Percentiles rank a stretch among this genome's conserved stretches.
phyloP scores from a whole-genome alignment of 2,329 filamentous ascomycete species.

The Pseudogymnoascus sp. region DNA sequence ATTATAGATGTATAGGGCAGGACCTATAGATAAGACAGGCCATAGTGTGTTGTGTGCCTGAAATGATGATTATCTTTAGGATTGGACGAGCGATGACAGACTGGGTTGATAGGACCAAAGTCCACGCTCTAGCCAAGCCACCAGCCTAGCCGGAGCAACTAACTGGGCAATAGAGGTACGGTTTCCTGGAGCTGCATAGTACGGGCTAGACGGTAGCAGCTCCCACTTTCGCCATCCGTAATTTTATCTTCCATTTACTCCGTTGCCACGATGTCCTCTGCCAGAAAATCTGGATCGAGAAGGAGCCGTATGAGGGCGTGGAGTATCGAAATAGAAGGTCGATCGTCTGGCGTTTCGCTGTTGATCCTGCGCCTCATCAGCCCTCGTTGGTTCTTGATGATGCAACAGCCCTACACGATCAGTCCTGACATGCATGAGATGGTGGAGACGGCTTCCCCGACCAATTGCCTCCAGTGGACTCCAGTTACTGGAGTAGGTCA shows the following conservation, averaged over 20 bases:
- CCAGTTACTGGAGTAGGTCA: neutral
- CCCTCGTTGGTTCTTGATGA: neutral
- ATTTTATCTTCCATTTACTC: neutral
- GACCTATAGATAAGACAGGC: neutral
- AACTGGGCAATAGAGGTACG: constrained; percentile 1
- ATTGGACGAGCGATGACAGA: constrained; percentile 6
- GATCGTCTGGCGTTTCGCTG: neutral
- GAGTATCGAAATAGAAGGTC: neutral
- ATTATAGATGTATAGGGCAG: constrained; percentile 3
- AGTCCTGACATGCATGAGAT: constrained; percentile 5
- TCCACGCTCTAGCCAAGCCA: constrained; percentile 5
- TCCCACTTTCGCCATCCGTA: neutral
- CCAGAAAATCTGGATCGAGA: neutral
- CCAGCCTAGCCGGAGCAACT: constrained; percentile 1
- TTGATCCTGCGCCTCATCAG: constrained; percentile 5
- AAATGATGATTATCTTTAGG: constrained; percentile 7
- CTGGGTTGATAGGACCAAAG: constrained; percentile 6
- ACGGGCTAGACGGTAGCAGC: constrained; percentile 1
- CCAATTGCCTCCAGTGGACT: neutral
- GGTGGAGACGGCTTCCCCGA: constrained; percentile 4
- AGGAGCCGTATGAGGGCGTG: neutral
- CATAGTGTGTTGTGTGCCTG: neutral
- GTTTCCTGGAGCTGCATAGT: neutral
- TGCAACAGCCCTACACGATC: constrained; percentile 9
- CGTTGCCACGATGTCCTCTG: neutral